Base-by-base conservation (phyloP, 2,329 filamentous ascomycete species). In the Pseudogymnoascus sp. region DNA sequence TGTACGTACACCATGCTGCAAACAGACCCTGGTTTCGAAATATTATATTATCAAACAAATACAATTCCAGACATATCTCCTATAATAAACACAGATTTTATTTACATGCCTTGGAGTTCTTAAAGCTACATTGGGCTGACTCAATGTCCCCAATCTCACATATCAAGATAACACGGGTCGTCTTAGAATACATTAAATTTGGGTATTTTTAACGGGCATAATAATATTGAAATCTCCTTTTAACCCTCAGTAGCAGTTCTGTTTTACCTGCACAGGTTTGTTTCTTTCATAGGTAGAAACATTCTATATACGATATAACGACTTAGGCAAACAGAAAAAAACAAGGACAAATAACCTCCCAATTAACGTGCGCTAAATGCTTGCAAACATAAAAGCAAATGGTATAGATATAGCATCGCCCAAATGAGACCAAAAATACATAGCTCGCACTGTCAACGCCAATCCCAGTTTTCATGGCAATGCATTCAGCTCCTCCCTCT, bases 401-500 rank as follows among this genome's bases (percentile, higher is more conserved):
- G 57, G 57, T 58, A 37, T 38, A 38, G 57, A 58, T 58, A 58
- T 38, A 37, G 37, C 37, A 38, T 58, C 37, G 33, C 57, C 57
- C 37, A 39, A 37, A 38, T 39, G 37, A 58, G 18, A 39, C 57
- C 20, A 25, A 37, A 39, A 38, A 39, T 37, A 58, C 37, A 38
- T 25, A 58, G 33, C 57, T 15, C 35, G 35, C 37, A 37, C 57
- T 58, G 57, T 37, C 57, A 58, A 38, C 57, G 35, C 47, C 28
- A 53, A n/a, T 53, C 28, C 28, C 47, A 33, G 47, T 35, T 53
- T 33, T 65, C 60, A 71, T 57, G 69, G 69, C 57, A 71, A 66
- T 35, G 68, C 68, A 62, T 71, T 71, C 58, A 71, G 35, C 63
- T 71, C 69, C 60, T 71, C 69, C 18, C 69, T 67, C 75, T 95